Evolutionary conservation across 345 rosid genomes (phyloP).

Genomic region (Mangifera indica): DNA sequence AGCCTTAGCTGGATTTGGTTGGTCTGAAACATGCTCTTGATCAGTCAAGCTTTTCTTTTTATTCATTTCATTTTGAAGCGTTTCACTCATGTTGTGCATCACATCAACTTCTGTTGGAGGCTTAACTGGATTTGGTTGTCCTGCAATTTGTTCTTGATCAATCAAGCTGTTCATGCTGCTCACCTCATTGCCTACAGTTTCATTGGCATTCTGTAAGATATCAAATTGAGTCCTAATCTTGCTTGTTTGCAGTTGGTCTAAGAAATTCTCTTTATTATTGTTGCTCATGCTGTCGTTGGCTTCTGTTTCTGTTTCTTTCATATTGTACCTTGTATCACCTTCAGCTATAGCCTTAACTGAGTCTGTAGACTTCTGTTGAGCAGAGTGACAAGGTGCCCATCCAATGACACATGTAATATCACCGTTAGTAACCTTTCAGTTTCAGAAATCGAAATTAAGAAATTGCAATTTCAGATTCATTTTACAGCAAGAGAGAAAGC

Average conservation of each 20-base stretch:
- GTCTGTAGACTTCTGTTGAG: constrained; percentile 16
- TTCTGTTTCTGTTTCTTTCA: neutral
- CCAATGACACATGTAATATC: constrained; percentile 14
- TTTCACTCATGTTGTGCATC: constrained; percentile 4
- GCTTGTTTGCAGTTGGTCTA: neutral
- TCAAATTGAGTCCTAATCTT: neutral
- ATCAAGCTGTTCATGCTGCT: neutral
- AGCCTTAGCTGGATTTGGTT: constrained; percentile 3
- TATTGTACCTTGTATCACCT: neutral
- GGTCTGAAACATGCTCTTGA: neutral
- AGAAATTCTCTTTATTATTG: neutral
- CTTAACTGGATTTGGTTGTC: neutral
- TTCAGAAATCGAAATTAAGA: neutral
- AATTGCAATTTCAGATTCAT: too few relatives aligned
- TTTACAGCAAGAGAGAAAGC: neutral
- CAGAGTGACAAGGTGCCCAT: constrained; percentile 20
- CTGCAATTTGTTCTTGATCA: neutral
- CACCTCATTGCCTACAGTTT: neutral
- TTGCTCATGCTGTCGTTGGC: constrained; percentile 8
- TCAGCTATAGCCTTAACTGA: neutral
- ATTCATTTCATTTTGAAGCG: constrained; percentile 6
- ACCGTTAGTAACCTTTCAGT: too few relatives aligned
- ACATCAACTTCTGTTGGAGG: constrained; percentile 13
- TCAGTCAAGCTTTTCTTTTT: constrained; percentile 7
- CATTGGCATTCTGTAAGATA: neutral